These are phyloP conservation scores for Apiotrichum domesticum DNA, from an alignment of 1,284 basidiomycete genomes.

Conservation along the genomic window DNA sequence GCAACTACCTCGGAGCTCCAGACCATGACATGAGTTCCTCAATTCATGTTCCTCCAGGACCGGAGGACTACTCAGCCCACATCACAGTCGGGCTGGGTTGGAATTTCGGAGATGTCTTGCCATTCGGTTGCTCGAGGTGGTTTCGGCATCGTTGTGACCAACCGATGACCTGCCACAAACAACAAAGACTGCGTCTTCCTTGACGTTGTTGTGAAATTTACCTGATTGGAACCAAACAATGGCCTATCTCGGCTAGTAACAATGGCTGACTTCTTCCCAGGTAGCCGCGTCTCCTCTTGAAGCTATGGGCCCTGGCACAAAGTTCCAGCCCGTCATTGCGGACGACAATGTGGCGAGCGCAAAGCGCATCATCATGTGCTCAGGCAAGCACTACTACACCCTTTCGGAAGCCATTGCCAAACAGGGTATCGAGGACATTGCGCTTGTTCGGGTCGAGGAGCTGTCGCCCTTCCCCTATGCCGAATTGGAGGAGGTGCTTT, in stretches of 20 bases:
- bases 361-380: conserved; percentile 49
- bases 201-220: no score
- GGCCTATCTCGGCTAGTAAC: neutral
- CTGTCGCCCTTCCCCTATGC: conserved; percentile 76
- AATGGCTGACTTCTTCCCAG: conserved; percentile 47
- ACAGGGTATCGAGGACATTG: conserved; percentile 53
- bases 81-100: no score
- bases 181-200: no score
- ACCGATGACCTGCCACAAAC: no score
- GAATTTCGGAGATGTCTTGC: no score
- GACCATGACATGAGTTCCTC: no score
- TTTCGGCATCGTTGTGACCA: no score
- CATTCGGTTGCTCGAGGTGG: no score
- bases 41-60: no score
- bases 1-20: no score
- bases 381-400: conserved; percentile 83
- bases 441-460: conserved; percentile 73
- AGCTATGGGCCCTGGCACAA: conserved; percentile 59
- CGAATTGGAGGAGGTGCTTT: conserved; percentile 52
- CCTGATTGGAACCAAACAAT: neutral
- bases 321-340: conserved; percentile 65
- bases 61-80: no score
- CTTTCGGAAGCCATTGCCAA: conserved; percentile 62
- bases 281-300: conserved; percentile 63
- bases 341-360: conserved; percentile 42